Percentiles rank a stretch among this genome's conserved stretches.
Evolutionary conservation across 306 rosid species (phyloP).

Genomic region (Cucurbita argyrosperma): DNA sequence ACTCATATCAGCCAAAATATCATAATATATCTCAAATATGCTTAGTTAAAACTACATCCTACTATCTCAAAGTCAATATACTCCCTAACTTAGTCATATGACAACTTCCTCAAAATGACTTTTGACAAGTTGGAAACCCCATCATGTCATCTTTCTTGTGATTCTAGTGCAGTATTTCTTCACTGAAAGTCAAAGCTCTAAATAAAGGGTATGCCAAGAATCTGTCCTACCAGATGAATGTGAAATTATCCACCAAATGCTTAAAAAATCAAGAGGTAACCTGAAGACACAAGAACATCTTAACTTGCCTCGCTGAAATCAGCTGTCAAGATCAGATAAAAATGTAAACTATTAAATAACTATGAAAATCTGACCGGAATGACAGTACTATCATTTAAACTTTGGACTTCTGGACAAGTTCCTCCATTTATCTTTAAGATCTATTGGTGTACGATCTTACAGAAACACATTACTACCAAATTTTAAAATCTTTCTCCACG

Average conservation of each 20-base stretch:
- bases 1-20: neutral
- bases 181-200: neutral
- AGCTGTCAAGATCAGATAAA: neutral
- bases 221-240: neutral
- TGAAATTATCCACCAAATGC: neutral
- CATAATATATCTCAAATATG: neutral
- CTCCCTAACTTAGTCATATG: no score
- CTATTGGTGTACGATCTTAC: constrained; percentile 23
- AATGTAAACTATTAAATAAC: neutral
- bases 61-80: neutral
- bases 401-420: constrained; percentile 26
- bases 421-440: constrained; percentile 61
- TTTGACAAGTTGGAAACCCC: neutral
- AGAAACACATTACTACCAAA: constrained; percentile 40
- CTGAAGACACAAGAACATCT: neutral
- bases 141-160: neutral
- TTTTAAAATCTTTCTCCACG: constrained; percentile 45
- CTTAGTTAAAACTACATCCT: neutral
- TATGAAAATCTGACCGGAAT: neutral
- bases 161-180: neutral
- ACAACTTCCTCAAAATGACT: neutral
- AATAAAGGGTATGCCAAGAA: neutral
- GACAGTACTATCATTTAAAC: constrained; percentile 10
- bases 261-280: neutral
- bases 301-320: neutral